Evolutionary conservation across 495 filamentous ascomycete species (phyloP).

Genomic region (Penicillium verhagenii): DNA sequence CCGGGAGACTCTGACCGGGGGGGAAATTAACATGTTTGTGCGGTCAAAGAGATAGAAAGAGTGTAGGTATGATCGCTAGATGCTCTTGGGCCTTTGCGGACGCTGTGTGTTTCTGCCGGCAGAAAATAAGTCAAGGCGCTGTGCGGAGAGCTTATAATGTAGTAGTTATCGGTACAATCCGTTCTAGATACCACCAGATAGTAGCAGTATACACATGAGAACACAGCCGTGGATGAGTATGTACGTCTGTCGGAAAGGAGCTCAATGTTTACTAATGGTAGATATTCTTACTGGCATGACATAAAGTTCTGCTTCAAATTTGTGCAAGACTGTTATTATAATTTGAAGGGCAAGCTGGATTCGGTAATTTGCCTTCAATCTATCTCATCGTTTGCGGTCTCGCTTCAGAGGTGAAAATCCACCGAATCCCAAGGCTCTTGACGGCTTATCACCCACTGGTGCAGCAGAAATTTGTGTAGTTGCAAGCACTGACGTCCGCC

Average conservation of each 20-base stretch:
- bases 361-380: neutral
- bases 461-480: slow-evolving; percentile 19
- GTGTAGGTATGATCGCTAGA: neutral
- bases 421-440: slow-evolving; percentile 24
- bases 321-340: neutral
- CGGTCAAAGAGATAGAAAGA: neutral
- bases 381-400: slow-evolving; percentile 54
- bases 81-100: neutral
- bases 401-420: slow-evolving; percentile 81
- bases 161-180: no score
- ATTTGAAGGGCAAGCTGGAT: neutral
- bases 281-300: neutral
- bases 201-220: no score
- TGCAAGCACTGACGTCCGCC: slow-evolving; percentile 17
- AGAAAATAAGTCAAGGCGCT: neutral
- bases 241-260: no score
- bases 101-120: neutral
- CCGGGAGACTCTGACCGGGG: neutral
- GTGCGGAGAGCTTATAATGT: no score
- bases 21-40: slow-evolving; percentile 9
- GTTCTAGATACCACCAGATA: no score
- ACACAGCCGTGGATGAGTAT: no score
- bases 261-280: no score
- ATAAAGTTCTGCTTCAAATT: neutral
- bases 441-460: slow-evolving; percentile 13